A percentile compares a stretch with the other conserved stretches of the same genome.
Conservation (phyloP, 2,329 filamentous ascomycete genomes). For the Pyrenophora graminea region DNA sequence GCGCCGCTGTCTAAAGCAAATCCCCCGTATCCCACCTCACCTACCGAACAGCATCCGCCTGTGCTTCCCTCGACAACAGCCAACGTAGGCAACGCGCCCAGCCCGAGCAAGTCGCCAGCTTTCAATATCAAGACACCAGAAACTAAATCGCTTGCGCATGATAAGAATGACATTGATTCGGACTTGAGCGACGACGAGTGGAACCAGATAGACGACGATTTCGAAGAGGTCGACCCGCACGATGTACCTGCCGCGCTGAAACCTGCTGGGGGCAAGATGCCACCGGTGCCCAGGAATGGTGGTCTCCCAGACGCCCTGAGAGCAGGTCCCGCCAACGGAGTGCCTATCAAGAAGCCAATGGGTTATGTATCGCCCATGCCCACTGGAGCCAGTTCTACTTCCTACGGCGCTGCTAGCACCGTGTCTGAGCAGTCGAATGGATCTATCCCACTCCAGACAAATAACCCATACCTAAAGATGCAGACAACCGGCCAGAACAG, state of each 20-base stretch:
- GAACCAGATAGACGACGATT: constrained; percentile 42
- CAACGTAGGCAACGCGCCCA: constrained; percentile 37
- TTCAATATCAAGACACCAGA: constrained; percentile 45
- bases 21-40: constrained; percentile 53
- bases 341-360: constrained; percentile 35
- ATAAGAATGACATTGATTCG: constrained; percentile 29
- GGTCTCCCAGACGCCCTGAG: constrained; percentile 38
- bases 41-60: constrained; percentile 40
- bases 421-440: constrained; percentile 33
- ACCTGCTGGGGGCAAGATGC: constrained; percentile 39
- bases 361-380: constrained; percentile 37
- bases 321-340: constrained; percentile 39
- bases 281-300: constrained; percentile 15
- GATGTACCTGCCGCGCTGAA: constrained; percentile 44
- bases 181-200: constrained; percentile 41
- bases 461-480: constrained; percentile 52
- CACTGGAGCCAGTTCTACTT: constrained; percentile 35
- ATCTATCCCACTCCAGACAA: constrained; percentile 45
- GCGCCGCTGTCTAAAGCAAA: constrained; percentile 47
- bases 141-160: constrained; percentile 30
- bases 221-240: constrained; percentile 37
- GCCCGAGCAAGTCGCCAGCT: constrained; percentile 44
- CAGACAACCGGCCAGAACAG: constrained; percentile 44
- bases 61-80: constrained; percentile 25
- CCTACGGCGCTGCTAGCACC: constrained; percentile 37